phyloP scores from a whole-genome alignment of 2,329 filamentous ascomycete species.

The Lanzia echinophila region DNA sequence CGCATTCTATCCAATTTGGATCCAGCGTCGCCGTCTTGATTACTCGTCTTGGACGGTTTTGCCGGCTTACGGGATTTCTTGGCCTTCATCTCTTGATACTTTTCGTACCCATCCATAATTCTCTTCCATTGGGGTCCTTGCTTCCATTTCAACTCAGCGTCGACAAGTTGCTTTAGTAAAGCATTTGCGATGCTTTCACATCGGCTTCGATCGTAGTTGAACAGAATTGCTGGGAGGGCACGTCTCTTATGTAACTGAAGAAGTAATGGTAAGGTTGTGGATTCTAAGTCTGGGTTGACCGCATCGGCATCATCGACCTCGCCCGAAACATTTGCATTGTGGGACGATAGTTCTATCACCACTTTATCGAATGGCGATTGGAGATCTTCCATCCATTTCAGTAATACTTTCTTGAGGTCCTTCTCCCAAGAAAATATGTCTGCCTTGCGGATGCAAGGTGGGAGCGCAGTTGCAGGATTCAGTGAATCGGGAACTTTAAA shows the following conservation, averaged over 20 bases:
- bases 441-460: constrained; percentile 52
- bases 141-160: constrained; percentile 51
- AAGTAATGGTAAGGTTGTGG: constrained; percentile 50
- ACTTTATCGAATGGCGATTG: constrained; percentile 38
- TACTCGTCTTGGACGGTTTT: constrained; percentile 37
- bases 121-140: constrained; percentile 52
- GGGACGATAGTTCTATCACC: constrained; percentile 39
- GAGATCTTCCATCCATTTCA: constrained; percentile 51
- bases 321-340: background rate
- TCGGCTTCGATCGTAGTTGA: constrained; percentile 63
- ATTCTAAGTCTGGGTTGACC: too few relatives aligned
- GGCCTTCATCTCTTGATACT: constrained; percentile 43
- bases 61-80: constrained; percentile 39
- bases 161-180: constrained; percentile 46
- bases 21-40: constrained; percentile 41
- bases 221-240: constrained; percentile 66
- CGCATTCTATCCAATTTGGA: constrained; percentile 51
- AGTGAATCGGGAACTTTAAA: constrained; percentile 46
- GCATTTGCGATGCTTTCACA: constrained; percentile 54
- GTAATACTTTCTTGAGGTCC: constrained; percentile 51
- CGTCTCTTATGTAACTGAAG: constrained; percentile 54
- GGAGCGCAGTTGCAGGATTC: constrained; percentile 43
- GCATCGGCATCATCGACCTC: too few relatives aligned
- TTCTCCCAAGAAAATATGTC: constrained; percentile 62
- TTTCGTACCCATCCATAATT: constrained; percentile 51